Evolutionary conservation across 495 filamentous ascomycete genomes (phyloP), one percentile per base, ranked within the genome.

Genomic region (Rostrohypoxylon terebratum): DNA sequence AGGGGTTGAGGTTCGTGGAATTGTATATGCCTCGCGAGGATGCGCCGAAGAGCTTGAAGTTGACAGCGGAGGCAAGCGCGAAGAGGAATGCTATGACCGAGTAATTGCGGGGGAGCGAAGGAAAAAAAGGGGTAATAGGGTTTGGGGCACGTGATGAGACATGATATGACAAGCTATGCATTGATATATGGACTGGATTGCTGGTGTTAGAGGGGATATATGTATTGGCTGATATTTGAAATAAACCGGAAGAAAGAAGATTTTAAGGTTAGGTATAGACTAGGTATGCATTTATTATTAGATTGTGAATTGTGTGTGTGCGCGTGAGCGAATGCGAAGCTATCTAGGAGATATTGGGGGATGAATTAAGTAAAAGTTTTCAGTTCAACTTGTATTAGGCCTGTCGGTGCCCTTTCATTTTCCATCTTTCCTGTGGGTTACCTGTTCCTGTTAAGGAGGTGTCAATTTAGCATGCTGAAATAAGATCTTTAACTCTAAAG

Each of bases 21-120:
- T 60, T 97, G 55, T 93, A 93, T 76, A 94, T 97, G 88, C 89
- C 90, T 16, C 90, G 89, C 79, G 87, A 94, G 61, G 94, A 97
- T 79, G 90, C 93, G 23, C 94, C 94, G 0, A 78, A 84, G 51
- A 89, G 86, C 18, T 76, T 97, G 79, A 90, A 90, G 75, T 84
- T 90, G 53, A 90, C 92, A 28, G 92, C 93, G 4, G 85, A 87
- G 77, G 85, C 86, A 3, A 92, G 92, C 75, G 88, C 90, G 7
- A 88, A 83, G 82, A 82, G 72, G 38, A 88, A 87, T 74, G 80
- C 83, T 9, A 78, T 76, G 71, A 68, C 64, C 18, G 78, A 79
- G 47, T 74, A 66, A 76, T 47, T 38, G 36, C 13, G n/a, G 33
- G 7, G 9, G 3, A 28, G 38, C 0, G 23, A 16, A 25, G 33